Evolutionary conservation across 2,329 filamentous ascomycete genomes (phyloP).

Genomic region (Fusarium sp.): DNA sequence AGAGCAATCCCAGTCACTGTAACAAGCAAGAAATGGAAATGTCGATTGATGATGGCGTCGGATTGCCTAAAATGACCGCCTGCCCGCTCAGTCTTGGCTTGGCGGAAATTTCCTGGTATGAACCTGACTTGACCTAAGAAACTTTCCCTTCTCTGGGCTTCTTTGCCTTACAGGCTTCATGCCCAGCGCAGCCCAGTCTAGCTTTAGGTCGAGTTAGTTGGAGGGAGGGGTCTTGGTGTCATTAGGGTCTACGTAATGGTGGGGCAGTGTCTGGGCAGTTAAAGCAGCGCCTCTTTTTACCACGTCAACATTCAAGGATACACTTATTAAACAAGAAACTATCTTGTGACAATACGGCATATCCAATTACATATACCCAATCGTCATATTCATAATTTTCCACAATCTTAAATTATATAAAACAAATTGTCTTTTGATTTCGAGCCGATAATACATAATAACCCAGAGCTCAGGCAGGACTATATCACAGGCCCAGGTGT

Average conservation of each 20-base stretch:
- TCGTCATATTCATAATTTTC: neutral
- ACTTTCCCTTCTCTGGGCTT: conserved; percentile 18
- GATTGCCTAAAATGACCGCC: conserved; percentile 40
- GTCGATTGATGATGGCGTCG: conserved; percentile 43
- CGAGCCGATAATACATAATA: neutral
- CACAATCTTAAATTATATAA: neutral
- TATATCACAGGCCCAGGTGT: neutral
- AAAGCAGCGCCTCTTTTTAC: conserved; percentile 45
- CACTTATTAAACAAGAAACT: neutral
- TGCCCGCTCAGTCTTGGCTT: conserved; percentile 21
- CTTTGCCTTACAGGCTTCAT: conserved; percentile 21
- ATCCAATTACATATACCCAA: neutral
- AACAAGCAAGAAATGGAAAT: conserved; percentile 28
- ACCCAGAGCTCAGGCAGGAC: neutral
- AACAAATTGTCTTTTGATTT: neutral
- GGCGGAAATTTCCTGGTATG: conserved; percentile 36
- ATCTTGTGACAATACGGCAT: neutral
- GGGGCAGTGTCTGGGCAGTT: conserved; percentile 55
- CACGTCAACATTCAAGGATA: neutral
- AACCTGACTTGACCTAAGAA: conserved; percentile 14
- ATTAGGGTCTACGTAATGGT: conserved; percentile 51
- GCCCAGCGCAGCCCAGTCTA: neutral
- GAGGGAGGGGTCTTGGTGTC: conserved; percentile 22
- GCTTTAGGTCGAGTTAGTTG: neutral
- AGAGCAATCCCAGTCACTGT: conserved; percentile 5